A percentile compares a stretch with the other conserved stretches of the same genome.
Conservation (phyloP, 257 asterid species). For the Scutellaria galericulata region DNA sequence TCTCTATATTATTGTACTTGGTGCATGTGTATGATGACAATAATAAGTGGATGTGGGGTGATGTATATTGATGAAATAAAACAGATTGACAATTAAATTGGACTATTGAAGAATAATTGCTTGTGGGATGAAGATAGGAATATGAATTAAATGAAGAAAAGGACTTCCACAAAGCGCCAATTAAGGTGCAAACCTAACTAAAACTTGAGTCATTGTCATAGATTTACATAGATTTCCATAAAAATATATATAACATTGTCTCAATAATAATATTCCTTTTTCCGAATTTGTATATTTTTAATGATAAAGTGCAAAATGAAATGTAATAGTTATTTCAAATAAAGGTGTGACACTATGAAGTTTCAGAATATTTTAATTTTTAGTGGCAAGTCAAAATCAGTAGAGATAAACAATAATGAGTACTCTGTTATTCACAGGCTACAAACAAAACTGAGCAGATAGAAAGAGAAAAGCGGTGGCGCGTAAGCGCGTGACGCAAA, state of each 20-base stretch:
- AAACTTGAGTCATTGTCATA: too few relatives aligned
- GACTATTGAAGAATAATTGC: too few relatives aligned
- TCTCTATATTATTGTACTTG: neutral
- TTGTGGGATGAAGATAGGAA: neutral
- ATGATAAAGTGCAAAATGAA: too few relatives aligned
- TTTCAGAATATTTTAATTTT: neutral
- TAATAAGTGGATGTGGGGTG: too few relatives aligned
- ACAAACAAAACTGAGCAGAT: neutral
- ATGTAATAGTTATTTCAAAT: neutral
- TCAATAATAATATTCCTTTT: too few relatives aligned
- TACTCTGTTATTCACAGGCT: constrained; percentile 22
- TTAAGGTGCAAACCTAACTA: too few relatives aligned
- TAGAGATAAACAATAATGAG: neutral
- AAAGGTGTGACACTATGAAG: neutral
- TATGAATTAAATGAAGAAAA: neutral
- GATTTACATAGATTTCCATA: too few relatives aligned
- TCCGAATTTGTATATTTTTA: too few relatives aligned
- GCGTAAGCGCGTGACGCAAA: constrained; percentile 38
- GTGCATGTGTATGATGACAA: too few relatives aligned
- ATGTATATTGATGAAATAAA: too few relatives aligned
- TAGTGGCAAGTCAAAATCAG: constrained; percentile 1
- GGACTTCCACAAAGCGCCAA: neutral
- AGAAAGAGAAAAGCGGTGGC: constrained; percentile 26
- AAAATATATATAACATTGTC: too few relatives aligned
- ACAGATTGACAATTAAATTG: too few relatives aligned